Base-by-base conservation (phyloP, 2,329 filamentous ascomycete genomes). In the Scedosporium dehoogii region DNA sequence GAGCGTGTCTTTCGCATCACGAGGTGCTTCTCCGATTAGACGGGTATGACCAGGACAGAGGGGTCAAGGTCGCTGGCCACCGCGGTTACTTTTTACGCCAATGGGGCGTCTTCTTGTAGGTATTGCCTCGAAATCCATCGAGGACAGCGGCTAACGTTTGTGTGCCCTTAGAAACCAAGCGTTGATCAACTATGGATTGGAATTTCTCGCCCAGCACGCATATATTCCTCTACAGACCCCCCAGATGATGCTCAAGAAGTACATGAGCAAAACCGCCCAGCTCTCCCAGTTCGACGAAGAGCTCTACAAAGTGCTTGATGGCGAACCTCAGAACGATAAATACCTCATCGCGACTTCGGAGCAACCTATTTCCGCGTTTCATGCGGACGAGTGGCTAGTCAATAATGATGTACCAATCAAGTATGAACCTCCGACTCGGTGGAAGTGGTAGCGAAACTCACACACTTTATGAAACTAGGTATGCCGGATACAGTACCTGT, bases 251-350 rank as follows among this genome's bases (percentile, higher is more conserved):
- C 84, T 93, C 66, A 90, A 90, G 75, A 90, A 96, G 59, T 88
- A 91, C 74, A 99, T 99, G 94, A 92, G 90, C 64, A 97, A 97
- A 81, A 99, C 94, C 0, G 94, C 94, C 2, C 94, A 99, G 77
- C 85, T 99, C 27, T 92, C 94, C 68, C 90, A 97, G 71, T 99
- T 99, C 71, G 94, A 99, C 71, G 94, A 97, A 74, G 93, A 97
- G 75, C 80, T 99, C 60, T 99, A 99, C 83, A 97, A 97, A 78
- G 93, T 99, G 25, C 86, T 93, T 67, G 89, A 89, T 73, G 90
- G 91, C 64, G 91, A 96, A 69, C 86, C 91, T 66, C 85, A 91
- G 69, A 91, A 89, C 59, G 94, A 97, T 78, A 97, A 97, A 78
- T 87, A 88, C 68, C 57, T 82, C 58, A 82, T 82, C 68, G 91